phyloP scores from a whole-genome alignment of 2,329 filamentous ascomycete genomes.

The Cercospora nicotianae region DNA sequence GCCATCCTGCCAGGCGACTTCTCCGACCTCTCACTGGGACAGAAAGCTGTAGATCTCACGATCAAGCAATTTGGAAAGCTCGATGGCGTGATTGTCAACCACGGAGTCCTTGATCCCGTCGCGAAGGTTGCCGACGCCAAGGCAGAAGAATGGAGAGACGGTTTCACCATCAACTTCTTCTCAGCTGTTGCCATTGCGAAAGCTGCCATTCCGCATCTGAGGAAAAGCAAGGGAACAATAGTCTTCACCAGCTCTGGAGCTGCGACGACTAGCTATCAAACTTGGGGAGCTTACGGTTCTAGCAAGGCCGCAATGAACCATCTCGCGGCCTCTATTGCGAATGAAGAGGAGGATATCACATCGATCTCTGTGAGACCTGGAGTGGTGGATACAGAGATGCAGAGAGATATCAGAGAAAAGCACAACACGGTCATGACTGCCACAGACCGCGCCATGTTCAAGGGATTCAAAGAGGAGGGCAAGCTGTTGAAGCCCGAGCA shows the following conservation, averaged over 20 bases:
- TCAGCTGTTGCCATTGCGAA: conserved; percentile 78
- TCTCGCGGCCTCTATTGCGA: conserved; percentile 67
- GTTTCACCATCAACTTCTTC: conserved; percentile 85
- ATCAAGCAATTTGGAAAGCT: conserved; percentile 64
- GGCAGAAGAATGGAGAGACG: conserved; percentile 70
- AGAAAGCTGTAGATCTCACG: conserved; percentile 65
- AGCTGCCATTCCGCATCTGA: conserved; percentile 67
- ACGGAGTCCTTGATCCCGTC: conserved; percentile 77
- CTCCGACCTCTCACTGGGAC: conserved; percentile 54
- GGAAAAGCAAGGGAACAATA: conserved; percentile 65
- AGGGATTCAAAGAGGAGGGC: conserved; percentile 67
- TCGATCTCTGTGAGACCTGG: conserved; percentile 74
- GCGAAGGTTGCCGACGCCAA: conserved; percentile 66
- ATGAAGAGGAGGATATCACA: conserved; percentile 75
- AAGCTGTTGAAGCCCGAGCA: conserved; percentile 70
- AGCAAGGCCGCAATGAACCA: conserved; percentile 84
- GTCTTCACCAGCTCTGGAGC: conserved; percentile 81
- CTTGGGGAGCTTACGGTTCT: conserved; percentile 80
- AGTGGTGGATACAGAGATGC: conserved; percentile 87
- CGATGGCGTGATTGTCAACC: conserved; percentile 84
- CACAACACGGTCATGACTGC: conserved; percentile 63
- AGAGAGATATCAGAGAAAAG: conserved; percentile 73
- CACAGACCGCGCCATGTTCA: conserved; percentile 64
- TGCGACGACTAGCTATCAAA: conserved; percentile 62
- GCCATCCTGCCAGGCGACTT: conserved; percentile 60